Evolutionary conservation across 176 grass and related monocot species (phyloP), one percentile per base, ranked within the genome.

Genomic region (Triticum timopheevii): DNA sequence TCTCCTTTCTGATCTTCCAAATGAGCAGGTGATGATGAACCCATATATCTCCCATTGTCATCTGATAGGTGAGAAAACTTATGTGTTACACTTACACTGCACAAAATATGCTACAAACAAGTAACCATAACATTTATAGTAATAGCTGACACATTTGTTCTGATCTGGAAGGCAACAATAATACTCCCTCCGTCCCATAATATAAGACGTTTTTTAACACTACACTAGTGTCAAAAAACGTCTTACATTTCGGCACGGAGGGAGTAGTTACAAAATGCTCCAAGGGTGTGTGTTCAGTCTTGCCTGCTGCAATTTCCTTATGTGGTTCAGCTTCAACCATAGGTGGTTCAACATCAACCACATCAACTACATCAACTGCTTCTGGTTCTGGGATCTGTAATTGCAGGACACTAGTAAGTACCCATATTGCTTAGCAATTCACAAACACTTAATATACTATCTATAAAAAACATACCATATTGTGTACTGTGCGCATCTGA

Each of bases 21-120:
- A 85, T 79, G 81, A 73, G 73, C 87, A 7, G 78, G 87, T 86
- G 89, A 91, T 56, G 91, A 89, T 73, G 89, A 84, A 69, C 89
- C 84, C 56, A 91, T 79, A 39, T 83, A 93, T 61, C 86, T 95
- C 78, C 91, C 88, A 24, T 88, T 92, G n/a, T 85, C 85, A 85
- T 70, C 87, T 88, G 82, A 59, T 84, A 78, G 69, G 85, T 59
- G 20, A 85, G 47, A 75, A 80, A 87, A 59, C 2, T 80, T 50
- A 78, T 42, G 40, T 87, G 40, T 54, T 84, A 73, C 13, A 78
- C 88, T 66, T 73, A 61, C 33, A 81, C 33, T 71, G 11, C 77
- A 86, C 52, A 65, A 61, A 44, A 31, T 30, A 84, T 36, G 50
- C 42, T 44, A n/a, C 50, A 80, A 20, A 34, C 58, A 90, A 77